A percentile compares a stretch with the other conserved stretches of the same genome.
Conservation (phyloP, 78 protist genomes). For the Dictyostelium citrinum region DNA sequence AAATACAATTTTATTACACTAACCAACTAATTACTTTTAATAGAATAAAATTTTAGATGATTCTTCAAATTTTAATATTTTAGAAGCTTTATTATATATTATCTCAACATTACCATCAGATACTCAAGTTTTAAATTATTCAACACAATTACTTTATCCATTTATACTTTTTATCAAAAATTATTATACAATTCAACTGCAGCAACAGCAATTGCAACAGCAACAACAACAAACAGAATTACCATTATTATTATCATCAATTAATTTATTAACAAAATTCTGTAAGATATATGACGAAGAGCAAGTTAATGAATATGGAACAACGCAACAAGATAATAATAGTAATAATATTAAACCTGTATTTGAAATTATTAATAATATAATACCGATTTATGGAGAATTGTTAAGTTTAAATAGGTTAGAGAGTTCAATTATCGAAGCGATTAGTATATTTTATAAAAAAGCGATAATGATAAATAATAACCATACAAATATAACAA, state of each 20-base stretch:
- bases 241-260: background rate
- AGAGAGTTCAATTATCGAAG: slow-evolving; percentile 37
- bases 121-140: background rate
- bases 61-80: slow-evolving; percentile 13
- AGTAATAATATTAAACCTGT: background rate
- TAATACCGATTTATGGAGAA: slow-evolving; percentile 21
- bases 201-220: background rate
- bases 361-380: background rate
- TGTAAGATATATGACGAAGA: slow-evolving; percentile 39
- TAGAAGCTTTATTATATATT: slow-evolving; percentile 50
- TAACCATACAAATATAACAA: background rate
- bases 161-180: slow-evolving; percentile 8
- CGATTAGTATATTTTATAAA: slow-evolving; percentile 23
- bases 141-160: slow-evolving; percentile 27
- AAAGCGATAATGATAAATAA: background rate
- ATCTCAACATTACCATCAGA: background rate
- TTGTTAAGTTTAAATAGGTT: background rate
- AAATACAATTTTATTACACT: no score
- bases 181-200: background rate
- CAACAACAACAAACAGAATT: background rate
- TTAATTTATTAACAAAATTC: slow-evolving; percentile 3
- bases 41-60: background rate
- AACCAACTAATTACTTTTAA: no score
- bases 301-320: background rate
- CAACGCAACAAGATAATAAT: background rate